These are phyloP conservation scores for Candida pseudocylindracea DNA, from an alignment of 1,139 yeast genomes.

Conservation along the genomic window DNA sequence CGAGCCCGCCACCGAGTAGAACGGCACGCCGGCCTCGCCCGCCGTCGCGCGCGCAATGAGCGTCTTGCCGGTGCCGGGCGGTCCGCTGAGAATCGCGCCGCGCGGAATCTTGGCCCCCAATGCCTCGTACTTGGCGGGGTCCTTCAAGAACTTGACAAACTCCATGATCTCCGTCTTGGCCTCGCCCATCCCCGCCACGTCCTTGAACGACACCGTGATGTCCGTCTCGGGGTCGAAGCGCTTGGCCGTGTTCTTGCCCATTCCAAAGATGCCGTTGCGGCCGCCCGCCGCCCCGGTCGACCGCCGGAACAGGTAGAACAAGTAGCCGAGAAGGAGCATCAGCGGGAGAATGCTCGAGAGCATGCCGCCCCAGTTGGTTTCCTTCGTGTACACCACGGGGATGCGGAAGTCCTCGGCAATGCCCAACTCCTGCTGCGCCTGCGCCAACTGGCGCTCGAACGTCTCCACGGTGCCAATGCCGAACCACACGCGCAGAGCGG, in stretches of 20 bases:
- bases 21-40: slow-evolving; percentile 73
- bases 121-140: slow-evolving; percentile 51
- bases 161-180: slow-evolving; percentile 76
- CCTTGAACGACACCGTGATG: slow-evolving; percentile 50
- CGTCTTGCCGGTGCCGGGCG: slow-evolving; percentile 81
- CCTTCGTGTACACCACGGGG: slow-evolving; percentile 42
- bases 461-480: slow-evolving; percentile 55
- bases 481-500: slow-evolving; percentile 22
- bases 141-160: slow-evolving; percentile 56
- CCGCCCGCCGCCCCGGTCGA: slow-evolving; percentile 24
- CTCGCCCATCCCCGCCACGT: slow-evolving; percentile 71
- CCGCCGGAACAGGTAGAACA: slow-evolving; percentile 44
- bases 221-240: slow-evolving; percentile 50
- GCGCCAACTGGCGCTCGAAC: slow-evolving; percentile 46
- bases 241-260: slow-evolving; percentile 50
- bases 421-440: slow-evolving; percentile 35
- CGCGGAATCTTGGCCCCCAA: slow-evolving; percentile 71
- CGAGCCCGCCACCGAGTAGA: slow-evolving; percentile 63
- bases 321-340: slow-evolving; percentile 43
- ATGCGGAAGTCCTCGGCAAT: slow-evolving; percentile 37
- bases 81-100: slow-evolving; percentile 68
- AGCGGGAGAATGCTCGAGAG: slow-evolving; percentile 48
- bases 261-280: slow-evolving; percentile 36
- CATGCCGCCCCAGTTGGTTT: slow-evolving; percentile 32
- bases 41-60: slow-evolving; percentile 67